Percentiles rank a stretch among this genome's conserved stretches.
phyloP scores from a whole-genome alignment of 1,284 basidiomycete species.

The Hemileia vastatrix region DNA sequence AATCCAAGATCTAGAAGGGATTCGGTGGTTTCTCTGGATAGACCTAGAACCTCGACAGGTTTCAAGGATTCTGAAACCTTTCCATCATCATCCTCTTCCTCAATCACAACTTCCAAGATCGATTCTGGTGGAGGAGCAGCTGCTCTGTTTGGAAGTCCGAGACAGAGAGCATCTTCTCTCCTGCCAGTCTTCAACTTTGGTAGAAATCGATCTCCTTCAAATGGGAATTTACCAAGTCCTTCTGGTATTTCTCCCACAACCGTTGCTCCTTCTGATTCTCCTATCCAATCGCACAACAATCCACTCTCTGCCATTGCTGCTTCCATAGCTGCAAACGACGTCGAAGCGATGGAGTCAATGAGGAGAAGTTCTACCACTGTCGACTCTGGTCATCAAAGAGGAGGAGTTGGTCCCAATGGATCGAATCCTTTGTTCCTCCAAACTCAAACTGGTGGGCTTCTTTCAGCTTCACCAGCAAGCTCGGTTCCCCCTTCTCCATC shows the following conservation, averaged over 20 bases:
- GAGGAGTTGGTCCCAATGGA: not conserved
- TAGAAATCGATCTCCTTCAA: slow-evolving; percentile 26
- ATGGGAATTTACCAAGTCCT: slow-evolving; percentile 25
- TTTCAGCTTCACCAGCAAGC: not conserved
- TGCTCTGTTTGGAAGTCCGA: slow-evolving; percentile 28
- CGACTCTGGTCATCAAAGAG: slow-evolving; percentile 1
- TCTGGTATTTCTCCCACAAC: slow-evolving; percentile 1
- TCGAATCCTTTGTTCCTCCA: not conserved
- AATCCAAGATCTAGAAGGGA: not conserved
- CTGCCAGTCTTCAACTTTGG: slow-evolving; percentile 31
- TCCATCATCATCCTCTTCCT: not conserved
- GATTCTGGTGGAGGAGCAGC: slow-evolving; percentile 35
- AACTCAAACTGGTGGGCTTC: not conserved
- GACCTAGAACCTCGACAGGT: not conserved
- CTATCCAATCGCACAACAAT: slow-evolving; percentile 23
- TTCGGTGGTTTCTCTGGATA: not conserved
- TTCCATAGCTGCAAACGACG: slow-evolving; percentile 1
- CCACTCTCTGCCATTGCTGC: not conserved
- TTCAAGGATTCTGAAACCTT: not conserved
- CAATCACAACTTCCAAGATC: slow-evolving; percentile 22
- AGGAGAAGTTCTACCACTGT: slow-evolving; percentile 1
- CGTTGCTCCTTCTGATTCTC: slow-evolving; percentile 19
- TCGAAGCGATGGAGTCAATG: slow-evolving; percentile 15
- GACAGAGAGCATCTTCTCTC: slow-evolving; percentile 33
- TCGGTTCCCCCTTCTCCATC: not conserved